Base-by-base conservation (phyloP, 352 stramenopile species). In the Phytophthora hibernalis region DNA sequence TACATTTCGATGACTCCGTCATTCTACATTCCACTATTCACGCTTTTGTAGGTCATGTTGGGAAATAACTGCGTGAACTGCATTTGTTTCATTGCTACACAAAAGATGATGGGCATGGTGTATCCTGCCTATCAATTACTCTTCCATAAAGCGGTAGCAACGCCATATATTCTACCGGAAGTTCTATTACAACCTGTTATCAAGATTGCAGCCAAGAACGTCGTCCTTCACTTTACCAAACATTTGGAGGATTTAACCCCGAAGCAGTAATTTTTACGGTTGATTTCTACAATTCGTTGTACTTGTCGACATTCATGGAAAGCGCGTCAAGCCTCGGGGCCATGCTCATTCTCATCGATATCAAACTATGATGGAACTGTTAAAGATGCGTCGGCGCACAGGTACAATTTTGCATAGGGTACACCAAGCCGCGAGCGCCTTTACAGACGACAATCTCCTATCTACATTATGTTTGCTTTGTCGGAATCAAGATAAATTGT, bases 281-380 rank as follows among this genome's bases (percentile, higher is more conserved):
- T 20, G 60, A 66, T 24, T 70, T 74, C 47, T 74, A 65, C 60
- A 66, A 74, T 21, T 48, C 66, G 6, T 13, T 70, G 35, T 74
- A 65, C 22, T 15, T 74, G 11, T 50, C 61, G n/a, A 62, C 54
- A n/a, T 70, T 54, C 44, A 70, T 70, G 66, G 45, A 74, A 24
- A 74, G 54, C 20, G 52, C 48, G 0, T 61, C 54, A 8, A 62
- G 22, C 1, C 12, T 47, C 5, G 30, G 21, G 11, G 49, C 66
- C 0, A 58, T 62, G 35, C 16, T 62, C 7, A 51, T 61, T 24
- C 24, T 70, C 10, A 54, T 61, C 2, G 48, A 16, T 2, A 54
- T 28, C 54, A 74, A 51, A 65, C 45, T 7, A 1, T 43, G 0
- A 21, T 54, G 1, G 42, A 59, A 28, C 30, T 61, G 0, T 8